Evolutionary conservation across 352 stramenopile genomes (phyloP).

Genomic region (Pythium monospermum): DNA sequence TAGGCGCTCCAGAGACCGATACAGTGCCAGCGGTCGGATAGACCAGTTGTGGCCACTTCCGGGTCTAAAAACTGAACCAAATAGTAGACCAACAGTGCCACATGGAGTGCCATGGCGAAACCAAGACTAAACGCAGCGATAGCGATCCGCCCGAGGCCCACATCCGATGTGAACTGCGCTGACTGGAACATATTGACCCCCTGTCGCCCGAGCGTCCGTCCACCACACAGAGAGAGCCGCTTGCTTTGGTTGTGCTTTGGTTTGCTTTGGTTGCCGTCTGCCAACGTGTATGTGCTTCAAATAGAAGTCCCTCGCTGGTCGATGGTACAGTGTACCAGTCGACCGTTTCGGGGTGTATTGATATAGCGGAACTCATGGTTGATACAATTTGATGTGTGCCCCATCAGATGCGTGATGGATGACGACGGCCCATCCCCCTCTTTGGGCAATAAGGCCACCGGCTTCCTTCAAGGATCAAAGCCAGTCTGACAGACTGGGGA

Average conservation of each 20-base stretch:
- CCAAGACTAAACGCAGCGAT: conserved; percentile 72
- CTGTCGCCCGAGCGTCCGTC: not conserved
- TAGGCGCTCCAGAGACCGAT: conserved; percentile 73
- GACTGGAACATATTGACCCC: conserved; percentile 52
- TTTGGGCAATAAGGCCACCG: too few relatives aligned
- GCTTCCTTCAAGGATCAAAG: too few relatives aligned
- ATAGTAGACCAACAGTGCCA: conserved; percentile 39
- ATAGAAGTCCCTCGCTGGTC: not conserved
- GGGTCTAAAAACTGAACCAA: conserved; percentile 12
- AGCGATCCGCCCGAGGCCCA: conserved; percentile 68
- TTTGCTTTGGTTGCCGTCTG: too few relatives aligned
- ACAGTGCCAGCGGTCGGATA: conserved; percentile 37
- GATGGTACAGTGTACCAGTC: not conserved
- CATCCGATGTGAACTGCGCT: conserved; percentile 70
- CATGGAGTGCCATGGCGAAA: conserved; percentile 67
- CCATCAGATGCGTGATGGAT: too few relatives aligned
- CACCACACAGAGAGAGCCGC: not conserved
- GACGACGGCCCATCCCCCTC: too few relatives aligned
- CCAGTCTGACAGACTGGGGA: too few relatives aligned
- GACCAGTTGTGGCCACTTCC: conserved; percentile 8
- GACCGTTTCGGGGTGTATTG: not conserved
- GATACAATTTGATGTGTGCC: not conserved
- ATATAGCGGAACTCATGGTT: not conserved
- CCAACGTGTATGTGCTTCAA: too few relatives aligned
- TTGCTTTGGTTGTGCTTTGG: not conserved